phyloP scores from a whole-genome alignment of 108 stramenopile genomes.

The Cyclostephanos tholiformis region DNA sequence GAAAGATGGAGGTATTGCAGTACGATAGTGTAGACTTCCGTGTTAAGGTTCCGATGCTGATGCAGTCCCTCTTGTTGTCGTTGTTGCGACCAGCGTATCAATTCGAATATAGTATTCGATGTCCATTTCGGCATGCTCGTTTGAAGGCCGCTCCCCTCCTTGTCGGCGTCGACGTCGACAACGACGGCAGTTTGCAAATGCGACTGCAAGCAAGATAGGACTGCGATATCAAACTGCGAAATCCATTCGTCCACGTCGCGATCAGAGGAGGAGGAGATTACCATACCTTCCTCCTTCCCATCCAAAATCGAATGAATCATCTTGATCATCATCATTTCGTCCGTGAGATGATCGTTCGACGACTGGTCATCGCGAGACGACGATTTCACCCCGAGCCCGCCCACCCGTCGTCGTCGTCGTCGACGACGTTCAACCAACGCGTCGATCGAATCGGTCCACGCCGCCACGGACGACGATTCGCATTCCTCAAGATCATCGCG shows the following conservation, averaged over 20 bases:
- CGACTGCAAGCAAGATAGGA: slow-evolving; percentile 22
- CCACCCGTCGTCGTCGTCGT: background rate
- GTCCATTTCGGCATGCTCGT: slow-evolving; percentile 8
- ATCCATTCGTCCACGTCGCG: background rate
- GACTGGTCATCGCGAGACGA: background rate
- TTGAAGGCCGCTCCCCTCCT: background rate
- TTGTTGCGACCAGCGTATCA: slow-evolving; percentile 45
- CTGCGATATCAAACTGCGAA: slow-evolving; percentile 14
- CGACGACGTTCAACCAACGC: slow-evolving; percentile 18
- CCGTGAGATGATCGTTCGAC: background rate
- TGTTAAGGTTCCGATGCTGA: slow-evolving; percentile 5
- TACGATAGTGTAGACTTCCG: background rate
- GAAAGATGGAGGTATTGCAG: background rate
- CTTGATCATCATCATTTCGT: slow-evolving; percentile 21
- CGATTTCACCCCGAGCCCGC: background rate
- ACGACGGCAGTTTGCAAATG: slow-evolving; percentile 7
- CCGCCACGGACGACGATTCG: background rate
- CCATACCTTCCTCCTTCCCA: background rate
- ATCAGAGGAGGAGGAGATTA: background rate
- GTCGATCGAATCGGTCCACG: slow-evolving; percentile 19
- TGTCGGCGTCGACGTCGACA: background rate
- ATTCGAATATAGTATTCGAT: slow-evolving; percentile 1
- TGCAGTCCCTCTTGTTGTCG: too few species aligned
- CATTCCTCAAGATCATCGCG: too few species aligned
- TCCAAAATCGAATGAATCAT: slow-evolving; percentile 36